phyloP scores from a whole-genome alignment of 768 basidiomycete genomes.

The Termitomyces sp. region DNA sequence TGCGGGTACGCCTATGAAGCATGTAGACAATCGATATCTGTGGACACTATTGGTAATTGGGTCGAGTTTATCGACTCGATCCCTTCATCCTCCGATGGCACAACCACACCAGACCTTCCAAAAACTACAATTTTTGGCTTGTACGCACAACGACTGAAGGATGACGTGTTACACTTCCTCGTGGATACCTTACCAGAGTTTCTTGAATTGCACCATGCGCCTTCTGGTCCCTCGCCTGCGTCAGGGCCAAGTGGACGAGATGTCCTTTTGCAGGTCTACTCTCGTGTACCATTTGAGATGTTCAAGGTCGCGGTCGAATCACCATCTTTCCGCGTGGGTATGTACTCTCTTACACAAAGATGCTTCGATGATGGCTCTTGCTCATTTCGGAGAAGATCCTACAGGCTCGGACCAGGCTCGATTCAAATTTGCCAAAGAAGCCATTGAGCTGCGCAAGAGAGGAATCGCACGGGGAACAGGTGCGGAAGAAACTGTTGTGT shows the following conservation, averaged over 20 bases:
- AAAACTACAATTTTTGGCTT: constrained; percentile 64
- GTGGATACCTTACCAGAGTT: constrained; percentile 67
- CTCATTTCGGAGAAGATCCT: constrained; percentile 20
- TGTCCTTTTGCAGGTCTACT: constrained; percentile 67
- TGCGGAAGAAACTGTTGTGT: constrained; percentile 86
- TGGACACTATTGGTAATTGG: constrained; percentile 74
- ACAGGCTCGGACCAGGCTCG: constrained; percentile 79
- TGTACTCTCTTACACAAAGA: constrained; percentile 9
- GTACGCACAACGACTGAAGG: constrained; percentile 70
- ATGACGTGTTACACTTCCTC: constrained; percentile 77
- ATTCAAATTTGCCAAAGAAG: constrained; percentile 91
- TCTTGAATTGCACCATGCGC: constrained; percentile 45
- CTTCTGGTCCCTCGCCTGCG: constrained; percentile 31
- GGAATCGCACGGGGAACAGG: constrained; percentile 66
- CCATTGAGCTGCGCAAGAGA: constrained; percentile 77
- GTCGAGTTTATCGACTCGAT: constrained; percentile 67
- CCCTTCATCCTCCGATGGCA: constrained; percentile 45
- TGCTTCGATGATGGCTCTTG: constrained; percentile 7
- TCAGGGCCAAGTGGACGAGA: constrained; percentile 55
- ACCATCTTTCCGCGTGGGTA: constrained; percentile 75
- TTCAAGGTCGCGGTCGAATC: constrained; percentile 83
- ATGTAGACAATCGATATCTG: constrained; percentile 70
- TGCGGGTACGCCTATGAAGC: constrained; percentile 74
- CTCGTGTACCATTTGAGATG: constrained; percentile 80
- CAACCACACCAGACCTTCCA: constrained; percentile 43